Base-by-base conservation (phyloP, 345 rosid species). In the Aquilaria malaccensis region DNA sequence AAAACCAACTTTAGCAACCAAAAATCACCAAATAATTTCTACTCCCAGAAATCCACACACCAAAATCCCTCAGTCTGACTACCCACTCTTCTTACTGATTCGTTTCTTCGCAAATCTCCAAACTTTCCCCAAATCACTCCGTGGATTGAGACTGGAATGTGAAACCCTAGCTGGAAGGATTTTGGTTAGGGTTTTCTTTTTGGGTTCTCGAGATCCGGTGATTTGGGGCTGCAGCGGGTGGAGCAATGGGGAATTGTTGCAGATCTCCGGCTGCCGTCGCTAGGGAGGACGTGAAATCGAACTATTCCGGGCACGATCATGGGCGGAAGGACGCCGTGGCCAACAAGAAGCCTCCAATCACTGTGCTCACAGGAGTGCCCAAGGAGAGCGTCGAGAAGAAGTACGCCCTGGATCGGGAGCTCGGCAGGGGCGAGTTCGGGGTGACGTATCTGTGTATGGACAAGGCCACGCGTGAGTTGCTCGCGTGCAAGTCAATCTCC, bases 211-310 rank as follows among this genome's bases (percentile, higher is more conserved):
- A 79, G 82, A 77, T 60, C 80, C 62, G 61, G 37, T 2, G 9
- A 50, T 37, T 37, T 37, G 48, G 52, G 52, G 51, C 31, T 52
- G 52, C 49, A 54, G 65, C 72, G 14, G 52, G 65, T 65, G 31
- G 33, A 10, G 58, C 45, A 43, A 93, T 94, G 99, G 99, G 99
- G 55, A 94, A 94, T 76, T 94, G 99, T 70, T 94, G 99, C 77
- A 90, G 99, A 94, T 94, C 99, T 85, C 99, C 99, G 52, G 99
- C 97, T 0, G 85, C 99, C 2, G 97, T 91, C 0, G 99, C 97
- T 59, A 76, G 99, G 58, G 97, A 95, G 56, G 99, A 95, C 56
- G 99, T 95, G 13, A 95, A 95, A 76, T 81, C 97, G 11, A 86
- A 67, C 81, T 87, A 67, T 71, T 70, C 92, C 61, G 82, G 86